These are phyloP conservation scores for Adansonia madagascariensis DNA, from an alignment of 441 rosid species.

Conservation along the genomic window DNA sequence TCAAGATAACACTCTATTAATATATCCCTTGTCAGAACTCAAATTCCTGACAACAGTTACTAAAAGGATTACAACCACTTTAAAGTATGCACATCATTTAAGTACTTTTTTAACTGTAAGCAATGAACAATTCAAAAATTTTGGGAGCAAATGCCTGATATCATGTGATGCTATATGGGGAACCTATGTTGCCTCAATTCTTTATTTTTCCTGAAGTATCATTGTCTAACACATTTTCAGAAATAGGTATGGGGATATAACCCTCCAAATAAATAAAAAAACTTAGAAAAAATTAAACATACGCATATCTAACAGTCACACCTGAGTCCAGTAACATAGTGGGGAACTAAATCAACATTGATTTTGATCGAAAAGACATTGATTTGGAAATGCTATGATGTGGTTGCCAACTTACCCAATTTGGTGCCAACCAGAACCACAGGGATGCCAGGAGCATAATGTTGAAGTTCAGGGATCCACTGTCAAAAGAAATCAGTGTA, in stretches of 20 bases:
- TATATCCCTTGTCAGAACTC: background rate
- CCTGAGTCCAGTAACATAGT: background rate
- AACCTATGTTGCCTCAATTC: too few species aligned
- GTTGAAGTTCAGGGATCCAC: conserved; percentile 99
- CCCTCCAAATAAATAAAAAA: too few species aligned
- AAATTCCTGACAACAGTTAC: background rate
- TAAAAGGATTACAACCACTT: background rate
- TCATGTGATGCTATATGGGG: background rate
- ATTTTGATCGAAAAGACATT: background rate
- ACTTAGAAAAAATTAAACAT: too few species aligned
- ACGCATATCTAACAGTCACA: too few species aligned
- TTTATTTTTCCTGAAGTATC: too few species aligned
- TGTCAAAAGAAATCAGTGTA: conserved; percentile 35
- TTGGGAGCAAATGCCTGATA: background rate
- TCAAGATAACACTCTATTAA: background rate
- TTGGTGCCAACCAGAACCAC: conserved; percentile 93
- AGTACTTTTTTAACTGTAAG: background rate
- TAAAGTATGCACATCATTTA: background rate
- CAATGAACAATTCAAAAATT: too few species aligned
- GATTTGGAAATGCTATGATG: conserved; percentile 15
- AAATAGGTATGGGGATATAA: too few species aligned
- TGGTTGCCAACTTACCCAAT: conserved; percentile 58
- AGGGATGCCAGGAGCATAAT: conserved; percentile 88
- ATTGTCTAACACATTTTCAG: too few species aligned
- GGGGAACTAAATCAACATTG: conserved; percentile 4